Base-by-base conservation (phyloP, 139 green algal species). In the Helicosporidium sp. region DNA sequence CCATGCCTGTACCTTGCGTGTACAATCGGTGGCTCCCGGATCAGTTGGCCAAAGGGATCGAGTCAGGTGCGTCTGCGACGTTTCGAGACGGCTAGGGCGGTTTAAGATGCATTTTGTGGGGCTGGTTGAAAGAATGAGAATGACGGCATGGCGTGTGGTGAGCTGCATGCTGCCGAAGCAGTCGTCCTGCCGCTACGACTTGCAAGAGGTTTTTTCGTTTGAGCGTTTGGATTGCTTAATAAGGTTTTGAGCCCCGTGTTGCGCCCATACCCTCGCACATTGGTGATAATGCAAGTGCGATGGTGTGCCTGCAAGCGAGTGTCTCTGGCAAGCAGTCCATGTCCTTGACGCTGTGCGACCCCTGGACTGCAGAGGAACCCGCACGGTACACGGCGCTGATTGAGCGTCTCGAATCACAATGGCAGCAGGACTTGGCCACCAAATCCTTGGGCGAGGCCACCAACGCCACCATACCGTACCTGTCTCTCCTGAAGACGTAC, bases 21-120 rank as follows among this genome's bases (percentile, higher is more conserved):
- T 69, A 57, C 55, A 68, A 61, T 6, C 57, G 61, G 24, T 75
- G 67, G 67, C 59, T 75, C 19, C 67, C 67, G 2, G 46, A 47
- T n/a, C 44, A 46, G 22, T 24, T 64, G 29, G 65, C 54, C 8
- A 23, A 48, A 7, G 16, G 57, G 15, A 49, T 44, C 1, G 16
- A 5, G 4, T 25, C 31, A 48, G 46, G 51, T 60, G 45, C 31
- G 31, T 37, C 10, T 18, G 31, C 10, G 41, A n/a, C n/a, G n/a
- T n/a, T n/a, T n/a, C n/a, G n/a, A n/a, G n/a, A n/a, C n/a, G n/a
- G n/a, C n/a, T n/a, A n/a, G n/a, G n/a, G n/a, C n/a, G n/a, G n/a
- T n/a, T n/a, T n/a, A n/a, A n/a, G n/a, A n/a, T n/a, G n/a, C n/a
- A n/a, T n/a, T n/a, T 47, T 47, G 10, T 35, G 41, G 24, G 24